Conservation (phyloP, 371 early-diverging fungal genomes). For the Apophysomyces variabilis region DNA sequence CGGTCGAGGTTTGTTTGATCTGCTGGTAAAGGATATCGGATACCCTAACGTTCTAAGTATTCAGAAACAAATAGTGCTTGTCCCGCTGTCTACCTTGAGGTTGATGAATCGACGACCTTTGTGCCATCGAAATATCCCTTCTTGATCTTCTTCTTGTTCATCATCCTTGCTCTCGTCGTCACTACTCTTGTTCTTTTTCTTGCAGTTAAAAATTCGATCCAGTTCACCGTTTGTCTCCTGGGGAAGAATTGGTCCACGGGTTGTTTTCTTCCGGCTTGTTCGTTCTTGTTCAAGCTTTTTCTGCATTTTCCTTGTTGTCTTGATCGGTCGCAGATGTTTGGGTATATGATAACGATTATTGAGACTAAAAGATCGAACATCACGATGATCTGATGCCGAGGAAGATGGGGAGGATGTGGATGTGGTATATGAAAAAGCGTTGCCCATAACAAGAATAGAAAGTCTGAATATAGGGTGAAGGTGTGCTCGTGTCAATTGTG, state of each 20-base stretch:
- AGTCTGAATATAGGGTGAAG: neutral
- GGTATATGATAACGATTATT: conserved; percentile 11
- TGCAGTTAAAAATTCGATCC: conserved; percentile 3
- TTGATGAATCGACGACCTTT: conserved; percentile 27
- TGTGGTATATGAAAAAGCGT: conserved; percentile 5
- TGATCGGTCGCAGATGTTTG: conserved; percentile 20
- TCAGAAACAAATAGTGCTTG: neutral
- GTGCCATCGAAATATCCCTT: conserved; percentile 37
- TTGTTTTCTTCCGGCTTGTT: conserved; percentile 1
- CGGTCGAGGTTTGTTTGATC: conserved; percentile 37
- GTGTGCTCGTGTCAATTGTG: neutral
- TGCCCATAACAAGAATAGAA: neutral
- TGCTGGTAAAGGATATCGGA: conserved; percentile 22
- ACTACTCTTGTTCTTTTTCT: neutral
- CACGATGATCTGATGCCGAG: neutral
- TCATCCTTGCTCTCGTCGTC: neutral
- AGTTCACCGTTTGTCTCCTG: conserved; percentile 6
- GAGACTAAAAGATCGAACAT: conserved; percentile 6
- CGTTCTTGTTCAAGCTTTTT: conserved; percentile 4
- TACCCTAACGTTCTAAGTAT: neutral
- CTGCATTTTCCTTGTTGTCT: conserved; percentile 12
- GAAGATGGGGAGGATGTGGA: conserved; percentile 2
- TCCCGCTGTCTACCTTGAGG: neutral
- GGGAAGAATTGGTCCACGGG: neutral
- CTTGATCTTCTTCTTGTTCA: conserved; percentile 21